Base-by-base conservation (phyloP, 352 stramenopile species). In the Globisporangium splendens region DNA sequence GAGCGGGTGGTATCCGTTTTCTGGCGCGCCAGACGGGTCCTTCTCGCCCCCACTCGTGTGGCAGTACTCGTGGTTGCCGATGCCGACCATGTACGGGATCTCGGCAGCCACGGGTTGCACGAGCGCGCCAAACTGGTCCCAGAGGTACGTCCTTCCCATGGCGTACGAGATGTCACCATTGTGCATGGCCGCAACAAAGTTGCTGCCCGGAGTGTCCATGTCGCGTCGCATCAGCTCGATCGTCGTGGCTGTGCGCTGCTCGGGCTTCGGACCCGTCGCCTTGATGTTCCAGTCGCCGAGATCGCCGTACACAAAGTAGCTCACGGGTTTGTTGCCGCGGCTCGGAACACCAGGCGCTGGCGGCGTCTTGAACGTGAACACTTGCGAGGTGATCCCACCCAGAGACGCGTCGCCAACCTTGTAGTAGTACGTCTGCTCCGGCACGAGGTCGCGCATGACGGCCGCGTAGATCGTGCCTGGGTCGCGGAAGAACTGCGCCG, bases 151-250 rank as follows among this genome's bases (percentile, higher is more conserved):
- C 7, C 66, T 60, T 12, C 66, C 49, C 46, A 63, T 62, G 20
- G 87, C 81, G 60, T 94, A 94, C 52, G 67, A 80, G 18, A 88
- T 54, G 60, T 93, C 85, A 17, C 85, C 85, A 42, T 89, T 68
- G 54, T 92, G 82, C 64, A 94, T 69, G n/a, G 86, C 69, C 1
- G 57, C 77, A 21, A 70, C 62, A 43, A 80, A 69, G 44, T 88
- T 77, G 33, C 20, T 41, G 13, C 47, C 21, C 1, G 38, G 28
- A 10, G 43, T 46, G 18, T 65, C 47, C 49, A 82, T 50, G 6
- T 76, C 63, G 8, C 59, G 46, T 6, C 46, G 51, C 17, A 85
- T 61, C 47, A 74, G 62, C 18, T 69, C 47, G 22, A 72, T 63
- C 21, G 59, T 76, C 31, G 65, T 86, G 0, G 66, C 44, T 10